Conservation (phyloP, 495 filamentous ascomycete species). For the Entonaema liquescens region DNA sequence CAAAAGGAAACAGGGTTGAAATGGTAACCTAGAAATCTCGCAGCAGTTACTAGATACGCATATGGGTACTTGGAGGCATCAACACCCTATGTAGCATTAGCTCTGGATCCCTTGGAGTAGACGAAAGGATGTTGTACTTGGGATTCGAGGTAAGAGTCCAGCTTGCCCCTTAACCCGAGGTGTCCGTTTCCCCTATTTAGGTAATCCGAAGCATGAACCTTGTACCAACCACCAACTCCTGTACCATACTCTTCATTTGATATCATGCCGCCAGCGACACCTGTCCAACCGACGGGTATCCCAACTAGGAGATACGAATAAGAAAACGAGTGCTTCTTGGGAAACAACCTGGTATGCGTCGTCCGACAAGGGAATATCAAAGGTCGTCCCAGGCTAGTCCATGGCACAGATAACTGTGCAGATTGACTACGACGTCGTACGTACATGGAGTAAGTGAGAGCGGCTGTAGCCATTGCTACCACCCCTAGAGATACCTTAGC, state of each 20-base stretch:
- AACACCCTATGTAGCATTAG: constrained; percentile 54
- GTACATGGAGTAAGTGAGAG: constrained; percentile 14
- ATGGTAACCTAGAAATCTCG: constrained; percentile 72
- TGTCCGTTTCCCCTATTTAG: constrained; percentile 59
- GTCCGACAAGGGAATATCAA: constrained; percentile 68
- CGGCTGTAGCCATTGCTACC: not conserved
- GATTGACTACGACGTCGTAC: constrained; percentile 10
- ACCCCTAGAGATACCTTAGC: not conserved
- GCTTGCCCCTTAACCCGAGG: constrained; percentile 63
- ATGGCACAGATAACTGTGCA: constrained; percentile 8
- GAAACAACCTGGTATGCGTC: constrained; percentile 68
- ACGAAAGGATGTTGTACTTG: constrained; percentile 48
- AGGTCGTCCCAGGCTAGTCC: constrained; percentile 44
- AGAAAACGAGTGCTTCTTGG: constrained; percentile 68
- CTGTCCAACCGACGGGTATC: constrained; percentile 69
- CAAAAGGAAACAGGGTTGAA: constrained; percentile 85
- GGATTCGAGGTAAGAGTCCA: constrained; percentile 63
- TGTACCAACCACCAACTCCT: constrained; percentile 62
- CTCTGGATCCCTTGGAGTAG: not conserved
- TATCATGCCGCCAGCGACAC: constrained; percentile 61
- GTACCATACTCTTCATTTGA: constrained; percentile 49
- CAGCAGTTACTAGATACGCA: constrained; percentile 75
- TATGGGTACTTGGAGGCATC: constrained; percentile 63
- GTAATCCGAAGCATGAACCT: constrained; percentile 67
- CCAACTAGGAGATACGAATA: constrained; percentile 74